Conservation (phyloP, 257 asterid genomes). For the Misopates orontium region DNA sequence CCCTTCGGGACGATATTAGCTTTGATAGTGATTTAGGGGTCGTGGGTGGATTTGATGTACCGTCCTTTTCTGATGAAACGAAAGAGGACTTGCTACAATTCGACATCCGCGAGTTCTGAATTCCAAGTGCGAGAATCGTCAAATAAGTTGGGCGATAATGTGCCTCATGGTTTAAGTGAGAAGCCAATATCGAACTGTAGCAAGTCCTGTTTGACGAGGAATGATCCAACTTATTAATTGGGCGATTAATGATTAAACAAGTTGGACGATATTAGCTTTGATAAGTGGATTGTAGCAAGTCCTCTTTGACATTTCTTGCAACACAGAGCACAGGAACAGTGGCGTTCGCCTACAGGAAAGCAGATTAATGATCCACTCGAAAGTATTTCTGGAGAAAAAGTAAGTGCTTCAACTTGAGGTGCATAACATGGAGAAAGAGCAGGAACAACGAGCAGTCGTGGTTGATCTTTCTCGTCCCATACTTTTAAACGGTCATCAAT, state of each 20-base stretch:
- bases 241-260: too few species aligned
- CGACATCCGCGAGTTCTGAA: conserved; percentile 67
- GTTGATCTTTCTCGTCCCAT: conserved; percentile 98
- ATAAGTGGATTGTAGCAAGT: too few species aligned
- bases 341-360: conserved; percentile 65
- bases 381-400: conserved; percentile 14
- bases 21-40: conserved; percentile 92
- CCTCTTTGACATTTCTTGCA: conserved; percentile 97
- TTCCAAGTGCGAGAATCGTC: too few species aligned
- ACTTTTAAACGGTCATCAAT: conserved; percentile 96
- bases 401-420: conserved; percentile 91
- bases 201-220: too few species aligned
- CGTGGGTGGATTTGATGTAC: conserved; percentile 94
- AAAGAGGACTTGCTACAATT: conserved; percentile 77
- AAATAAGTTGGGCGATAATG: too few species aligned
- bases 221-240: too few species aligned
- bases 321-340: conserved; percentile 87
- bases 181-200: too few species aligned
- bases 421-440: conserved; percentile 96
- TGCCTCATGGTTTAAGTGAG: too few species aligned
- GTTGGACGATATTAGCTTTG: too few species aligned
- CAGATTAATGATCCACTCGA: conserved; percentile 17
- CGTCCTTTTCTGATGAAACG: conserved; percentile 78
- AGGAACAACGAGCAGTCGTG: conserved; percentile 96
- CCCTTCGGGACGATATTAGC: conserved; percentile 93